Evolutionary conservation across 129 eudicot genomes (phyloP).

Genomic region (Artemisia tridentata): DNA sequence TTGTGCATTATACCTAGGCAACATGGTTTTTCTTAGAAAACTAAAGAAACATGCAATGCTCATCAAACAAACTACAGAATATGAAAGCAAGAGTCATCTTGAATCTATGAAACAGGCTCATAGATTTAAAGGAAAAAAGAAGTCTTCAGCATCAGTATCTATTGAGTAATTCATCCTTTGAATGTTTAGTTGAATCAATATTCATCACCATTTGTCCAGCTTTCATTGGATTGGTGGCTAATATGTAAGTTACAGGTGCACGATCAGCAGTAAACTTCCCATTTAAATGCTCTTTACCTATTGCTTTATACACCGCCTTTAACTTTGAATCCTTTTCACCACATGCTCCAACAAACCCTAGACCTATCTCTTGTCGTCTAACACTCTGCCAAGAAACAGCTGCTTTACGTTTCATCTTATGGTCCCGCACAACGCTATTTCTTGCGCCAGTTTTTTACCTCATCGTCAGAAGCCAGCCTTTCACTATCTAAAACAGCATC

Average conservation of each 20-base stretch:
- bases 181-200: constrained; percentile 30
- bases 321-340: constrained; percentile 23
- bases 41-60: constrained; percentile 20
- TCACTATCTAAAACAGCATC: constrained; percentile 27
- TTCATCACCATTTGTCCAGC: constrained; percentile 62
- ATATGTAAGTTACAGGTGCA: constrained; percentile 45
- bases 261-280: constrained; percentile 33
- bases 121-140: neutral
- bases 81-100: constrained; percentile 16
- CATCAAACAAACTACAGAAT: constrained; percentile 7
- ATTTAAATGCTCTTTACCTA: constrained; percentile 26
- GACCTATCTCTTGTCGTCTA: constrained; percentile 18
- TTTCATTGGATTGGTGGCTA: constrained; percentile 53
- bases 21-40: neutral
- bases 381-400: constrained; percentile 43
- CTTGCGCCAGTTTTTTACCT: constrained; percentile 43
- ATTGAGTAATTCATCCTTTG: constrained; percentile 20
- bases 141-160: neutral
- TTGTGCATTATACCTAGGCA: constrained; percentile 19
- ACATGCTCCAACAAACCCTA: constrained; percentile 27
- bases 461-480: constrained; percentile 29
- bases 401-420: constrained; percentile 54
- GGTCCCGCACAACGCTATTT: constrained; percentile 43
- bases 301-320: constrained; percentile 22
- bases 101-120: constrained; percentile 21